A percentile compares a stretch with the other conserved stretches of the same genome.
Conservation (phyloP, 2,329 filamentous ascomycete genomes). For the Penicillium sp. region DNA sequence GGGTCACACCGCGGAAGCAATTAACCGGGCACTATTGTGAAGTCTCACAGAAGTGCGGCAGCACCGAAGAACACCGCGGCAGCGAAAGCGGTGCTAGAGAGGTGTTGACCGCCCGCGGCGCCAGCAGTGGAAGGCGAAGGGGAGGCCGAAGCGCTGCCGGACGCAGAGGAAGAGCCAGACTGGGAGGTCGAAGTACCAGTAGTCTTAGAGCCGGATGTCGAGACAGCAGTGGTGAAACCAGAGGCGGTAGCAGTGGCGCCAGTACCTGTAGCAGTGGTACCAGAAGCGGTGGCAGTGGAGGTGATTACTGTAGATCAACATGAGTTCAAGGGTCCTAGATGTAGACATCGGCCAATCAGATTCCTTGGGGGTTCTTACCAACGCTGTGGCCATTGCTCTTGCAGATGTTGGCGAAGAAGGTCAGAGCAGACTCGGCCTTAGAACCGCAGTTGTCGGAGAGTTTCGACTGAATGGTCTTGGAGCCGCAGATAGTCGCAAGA, state of each 20-base stretch:
- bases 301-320: conserved; percentile 2
- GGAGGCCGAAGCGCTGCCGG: conserved; percentile 14
- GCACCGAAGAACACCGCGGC: conserved; percentile 45
- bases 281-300: conserved; percentile 8
- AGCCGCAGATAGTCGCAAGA: conserved; percentile 41
- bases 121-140: conserved; percentile 22
- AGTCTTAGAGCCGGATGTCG: conserved; percentile 21
- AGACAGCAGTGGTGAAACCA: conserved; percentile 24
- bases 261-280: conserved; percentile 22
- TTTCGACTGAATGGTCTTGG: conserved; percentile 35
- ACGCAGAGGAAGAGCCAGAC: conserved; percentile 11
- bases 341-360: neutral
- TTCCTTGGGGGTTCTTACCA: conserved; percentile 32
- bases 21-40: neutral
- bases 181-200: conserved; percentile 16
- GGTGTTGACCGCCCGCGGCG: conserved; percentile 31
- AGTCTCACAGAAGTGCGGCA: conserved; percentile 37
- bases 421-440: conserved; percentile 35
- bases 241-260: conserved; percentile 32
- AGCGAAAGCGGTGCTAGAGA: conserved; percentile 39
- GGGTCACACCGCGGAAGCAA: neutral
- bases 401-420: conserved; percentile 42
- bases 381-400: conserved; percentile 40
- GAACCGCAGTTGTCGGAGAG: conserved; percentile 40
- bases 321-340: neutral